Evolutionary conservation across 1,139 yeast genomes (phyloP).

Genomic region (Lodderomyces parapsilosis): DNA sequence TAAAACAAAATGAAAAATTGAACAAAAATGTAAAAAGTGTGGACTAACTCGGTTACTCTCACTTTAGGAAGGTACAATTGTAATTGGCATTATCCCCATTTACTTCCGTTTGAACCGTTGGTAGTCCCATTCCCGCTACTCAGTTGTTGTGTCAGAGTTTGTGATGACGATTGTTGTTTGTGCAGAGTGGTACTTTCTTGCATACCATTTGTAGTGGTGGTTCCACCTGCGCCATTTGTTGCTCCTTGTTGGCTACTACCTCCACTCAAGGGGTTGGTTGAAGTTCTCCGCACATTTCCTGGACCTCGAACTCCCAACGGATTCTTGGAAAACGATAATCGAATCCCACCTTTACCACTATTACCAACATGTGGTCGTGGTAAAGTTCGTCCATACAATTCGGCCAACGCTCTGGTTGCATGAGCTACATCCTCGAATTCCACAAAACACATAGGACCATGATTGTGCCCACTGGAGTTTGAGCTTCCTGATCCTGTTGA

Average conservation of each 20-base stretch:
- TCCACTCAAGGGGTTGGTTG: slow-evolving; percentile 30
- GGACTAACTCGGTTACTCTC: not conserved
- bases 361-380: slow-evolving; percentile 65
- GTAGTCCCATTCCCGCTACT: not conserved
- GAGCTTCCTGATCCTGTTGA: too few relatives aligned
- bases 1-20: not conserved
- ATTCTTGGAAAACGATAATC: slow-evolving; percentile 90
- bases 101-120: not conserved
- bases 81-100: not conserved
- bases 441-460: slow-evolving; percentile 99
- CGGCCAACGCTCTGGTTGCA: slow-evolving; percentile 93
- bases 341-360: slow-evolving; percentile 81
- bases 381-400: slow-evolving; percentile 81
- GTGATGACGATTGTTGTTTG: not conserved
- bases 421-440: slow-evolving; percentile 94
- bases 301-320: slow-evolving; percentile 94
- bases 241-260: too few relatives aligned
- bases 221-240: too few relatives aligned
- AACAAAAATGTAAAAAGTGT: not conserved
- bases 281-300: slow-evolving; percentile 44
- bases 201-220: not conserved
- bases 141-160: slow-evolving; percentile 3
- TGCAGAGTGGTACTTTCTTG: not conserved
- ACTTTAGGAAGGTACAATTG: not conserved
- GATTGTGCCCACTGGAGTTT: slow-evolving; percentile 39